Percentiles rank a stretch among this genome's conserved stretches.
These are phyloP conservation scores for Saprolegnia diclina DNA, from an alignment of 352 stramenopile species.

Conservation along the genomic window DNA sequence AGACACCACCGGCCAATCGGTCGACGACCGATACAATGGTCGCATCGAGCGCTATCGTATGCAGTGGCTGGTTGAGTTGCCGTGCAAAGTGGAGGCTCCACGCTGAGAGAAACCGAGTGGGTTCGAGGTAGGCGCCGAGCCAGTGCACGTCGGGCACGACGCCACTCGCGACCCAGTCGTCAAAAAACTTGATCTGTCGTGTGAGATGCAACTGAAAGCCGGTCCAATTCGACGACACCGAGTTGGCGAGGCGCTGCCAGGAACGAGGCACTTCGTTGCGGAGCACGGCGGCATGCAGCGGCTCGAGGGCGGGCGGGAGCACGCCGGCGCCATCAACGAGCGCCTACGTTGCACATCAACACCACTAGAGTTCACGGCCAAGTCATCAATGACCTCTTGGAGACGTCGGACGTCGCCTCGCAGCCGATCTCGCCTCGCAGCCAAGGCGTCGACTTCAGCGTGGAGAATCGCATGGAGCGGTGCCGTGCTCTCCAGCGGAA, in stretches of 20 bases:
- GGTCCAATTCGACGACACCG: conserved; percentile 29
- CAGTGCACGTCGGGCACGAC: conserved; percentile 25
- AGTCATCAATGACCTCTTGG: conserved; percentile 7
- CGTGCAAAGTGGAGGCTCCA: conserved; percentile 5
- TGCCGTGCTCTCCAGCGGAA: background rate
- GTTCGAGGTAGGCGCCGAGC: conserved; percentile 17
- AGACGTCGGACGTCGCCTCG: background rate
- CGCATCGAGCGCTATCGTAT: conserved; percentile 5
- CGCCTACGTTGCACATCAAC: background rate
- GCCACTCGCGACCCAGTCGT: conserved; percentile 33
- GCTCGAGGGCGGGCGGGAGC: background rate
- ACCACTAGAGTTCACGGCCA: background rate
- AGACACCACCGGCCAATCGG: background rate
- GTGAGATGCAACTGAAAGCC: conserved; percentile 37
- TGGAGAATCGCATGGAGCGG: background rate
- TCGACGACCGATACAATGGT: background rate
- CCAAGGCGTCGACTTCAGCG: background rate
- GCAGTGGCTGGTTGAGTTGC: background rate
- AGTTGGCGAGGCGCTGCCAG: conserved; percentile 2
- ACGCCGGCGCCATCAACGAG: background rate
- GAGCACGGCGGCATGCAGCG: conserved; percentile 17
- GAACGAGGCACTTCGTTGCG: conserved; percentile 18
- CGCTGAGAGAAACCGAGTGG: background rate
- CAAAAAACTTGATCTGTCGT: conserved; percentile 38
- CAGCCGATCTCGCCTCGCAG: background rate